Base-by-base conservation (phyloP, 139 green algal genomes). In the Yamagishiella unicocca region DNA sequence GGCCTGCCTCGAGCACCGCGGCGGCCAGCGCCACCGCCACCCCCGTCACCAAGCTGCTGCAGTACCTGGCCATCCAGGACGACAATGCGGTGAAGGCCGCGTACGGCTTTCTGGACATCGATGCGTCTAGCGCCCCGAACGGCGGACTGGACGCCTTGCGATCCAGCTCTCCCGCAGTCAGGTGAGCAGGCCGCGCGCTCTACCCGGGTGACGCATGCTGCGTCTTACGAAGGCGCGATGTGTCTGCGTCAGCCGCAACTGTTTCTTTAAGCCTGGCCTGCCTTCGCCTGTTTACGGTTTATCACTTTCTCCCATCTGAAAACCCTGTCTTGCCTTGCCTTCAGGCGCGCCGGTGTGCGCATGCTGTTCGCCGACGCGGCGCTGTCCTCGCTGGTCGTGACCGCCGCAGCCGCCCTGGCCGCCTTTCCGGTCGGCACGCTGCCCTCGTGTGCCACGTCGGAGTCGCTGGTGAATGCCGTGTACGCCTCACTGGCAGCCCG, bases 371-470 rank as follows among this genome's bases (percentile, higher is more conserved):
- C 75, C 14, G 75, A 82, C 75, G 33, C 75, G 3, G 12, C 31
- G 9, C 46, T 82, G 21, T 68, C 50, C 3, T 82, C 75, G 1
- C 31, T 68, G 24, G 50, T 82, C 31, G 55, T 82, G 17, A 70
- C 33, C 24, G 75, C 75, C 10, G 46, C 40, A 0, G 31, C 50
- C 0, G 31, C 75, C 12, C 75, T 82, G 22, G 75, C 75, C 14
- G 75, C 75, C 75, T 82, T 82, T 33, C 76, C 76, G 35, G 35
- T 54, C 54, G 54, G 54, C 76, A 71, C 53, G 24, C 35, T 83
- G 25, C 54, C 76, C 35, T 22, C 33, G n/a, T 83, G 76, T 35
- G 22, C 35, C 35, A 72, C 76, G 10, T 22, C 61, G 0, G 55
- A 50, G 4, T 24, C 76, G 7, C 76, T 62, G 6, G 53, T 43